phyloP scores from a whole-genome alignment of 805 yeast genomes.

The Saturnispora serradocipensis region DNA sequence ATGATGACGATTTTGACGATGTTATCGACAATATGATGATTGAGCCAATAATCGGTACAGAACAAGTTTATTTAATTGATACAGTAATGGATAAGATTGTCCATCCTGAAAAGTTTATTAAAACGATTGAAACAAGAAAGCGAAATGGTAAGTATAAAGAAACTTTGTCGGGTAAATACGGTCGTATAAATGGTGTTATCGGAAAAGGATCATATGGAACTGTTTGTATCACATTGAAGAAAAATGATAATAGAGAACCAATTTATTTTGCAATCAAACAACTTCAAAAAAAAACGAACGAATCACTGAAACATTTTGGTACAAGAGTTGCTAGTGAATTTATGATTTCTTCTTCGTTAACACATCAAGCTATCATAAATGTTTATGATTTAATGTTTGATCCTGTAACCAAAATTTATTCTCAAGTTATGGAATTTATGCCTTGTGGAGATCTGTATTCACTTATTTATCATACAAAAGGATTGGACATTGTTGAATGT shows the following conservation, averaged over 20 bases:
- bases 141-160: slow-evolving; percentile 23
- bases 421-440: slow-evolving; percentile 93
- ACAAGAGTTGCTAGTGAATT: slow-evolving; percentile 83
- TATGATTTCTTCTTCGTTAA: slow-evolving; percentile 71
- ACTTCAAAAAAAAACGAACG: slow-evolving; percentile 52
- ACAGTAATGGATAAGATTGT: slow-evolving; percentile 39
- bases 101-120: slow-evolving; percentile 29
- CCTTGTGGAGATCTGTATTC: slow-evolving; percentile 77
- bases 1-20: slow-evolving; percentile 29
- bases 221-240: slow-evolving; percentile 34
- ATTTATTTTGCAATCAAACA: slow-evolving; percentile 68
- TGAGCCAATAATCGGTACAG: slow-evolving; percentile 42
- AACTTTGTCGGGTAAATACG: slow-evolving; percentile 38
- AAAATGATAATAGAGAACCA: slow-evolving; percentile 33
- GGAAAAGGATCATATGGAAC: slow-evolving; percentile 43
- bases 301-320: slow-evolving; percentile 46
- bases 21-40: slow-evolving; percentile 32
- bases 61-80: slow-evolving; percentile 40
- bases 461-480: slow-evolving; percentile 42
- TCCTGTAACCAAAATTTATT: slow-evolving; percentile 56
- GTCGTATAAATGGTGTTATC: slow-evolving; percentile 40
- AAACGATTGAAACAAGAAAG: slow-evolving; percentile 16
- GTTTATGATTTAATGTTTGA: slow-evolving; percentile 76
- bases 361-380: slow-evolving; percentile 66
- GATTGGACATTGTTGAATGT: slow-evolving; percentile 56